Base-by-base conservation (phyloP, 176 grass and related monocot genomes). In the Rhynchospora tenuis region DNA sequence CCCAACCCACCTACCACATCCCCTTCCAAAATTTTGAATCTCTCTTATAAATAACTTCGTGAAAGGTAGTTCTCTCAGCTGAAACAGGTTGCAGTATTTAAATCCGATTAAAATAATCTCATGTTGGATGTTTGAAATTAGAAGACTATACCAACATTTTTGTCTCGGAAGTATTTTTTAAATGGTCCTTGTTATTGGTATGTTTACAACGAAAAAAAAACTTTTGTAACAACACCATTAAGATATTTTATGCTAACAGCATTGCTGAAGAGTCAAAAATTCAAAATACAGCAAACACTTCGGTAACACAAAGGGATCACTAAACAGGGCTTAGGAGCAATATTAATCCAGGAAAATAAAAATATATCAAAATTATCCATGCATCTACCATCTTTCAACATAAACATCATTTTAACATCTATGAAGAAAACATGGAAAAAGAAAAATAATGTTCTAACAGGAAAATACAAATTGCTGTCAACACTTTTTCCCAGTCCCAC, bases 391-490 rank as follows among this genome's bases (percentile, higher is more conserved):
- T 54, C 72, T 77, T 77, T 77, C 23, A 19, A 56, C 51, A 77
- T 16, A 77, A 38, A 17, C 14, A 77, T 56, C 73, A 77, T 23
- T 77, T 77, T 77, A 26, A 64, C 10, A 81, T 61, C 78, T 61
- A 81, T 81, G 55, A 61, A 59, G 11, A 46, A 81, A 81, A 24
- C 16, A 45, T 15, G 12, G 42, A 63, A 3, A 80, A 45, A 52
- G 24, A 67, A 65, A 66, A 82, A 52, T 43, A 82, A 67, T 68
- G 20, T 67, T 82, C 80, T 82, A 65, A 45, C 13, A 46, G 11
- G 44, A 43, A 26, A 63, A 50, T 26, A 9, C n/a, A 82, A 66
- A 33, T 61, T 42, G 77, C 20, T 82, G 59, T 54, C 43, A 64
- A 67, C 20, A 63, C 58, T 9, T 82, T 82, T 48, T 28, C 1